Base-by-base conservation (phyloP, 148 eudicot genomes). In the Diospyros lotus region DNA sequence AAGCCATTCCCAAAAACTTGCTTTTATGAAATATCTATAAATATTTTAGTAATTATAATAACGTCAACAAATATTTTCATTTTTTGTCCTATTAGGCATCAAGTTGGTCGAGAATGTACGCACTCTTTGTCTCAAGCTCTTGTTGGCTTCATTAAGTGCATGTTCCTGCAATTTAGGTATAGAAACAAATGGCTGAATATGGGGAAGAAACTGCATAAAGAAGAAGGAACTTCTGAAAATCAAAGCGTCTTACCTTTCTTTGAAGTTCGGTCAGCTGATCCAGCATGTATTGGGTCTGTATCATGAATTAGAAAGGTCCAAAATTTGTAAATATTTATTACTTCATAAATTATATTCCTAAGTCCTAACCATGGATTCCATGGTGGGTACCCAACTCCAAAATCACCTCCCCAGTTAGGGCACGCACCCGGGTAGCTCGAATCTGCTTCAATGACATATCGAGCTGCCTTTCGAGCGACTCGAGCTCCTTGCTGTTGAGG, bases 381-480 rank as follows among this genome's bases (percentile, higher is more conserved):
- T 28, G 28, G 28, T 28, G 28, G 28, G 28, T 28, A 28, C 28
- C 28, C 28, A 28, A 28, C 28, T 28, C 28, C 28, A 28, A 28
- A 28, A 28, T 28, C 28, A 28, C 28, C 28, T 28, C 28, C 28
- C 28, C 28, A 28, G 59, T 18, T 44, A 68, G 11, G n/a, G 39
- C 1, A 8, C n/a, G 15, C 86, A 95, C 99, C 88, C 99, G 52
- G 38, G 86, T 89, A 54, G 97, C 82, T 88, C 99, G 81, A 78
- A 95, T 89, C 72, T 89, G 99, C 82, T 92, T 95, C 71, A 95
- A 76, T 6, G 99, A 89, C 84, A 83, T 77, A 73, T 93, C 97
- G 66, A 95, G 99, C 78, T 92, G 96, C 78, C 92, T 87, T 76
- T 95, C 99, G 64, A 95, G 92, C 17, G 92, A 83, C 73, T 95